phyloP scores from a whole-genome alignment of 2,329 filamentous ascomycete genomes.

The Aspergillus pseudoviridinutans region DNA sequence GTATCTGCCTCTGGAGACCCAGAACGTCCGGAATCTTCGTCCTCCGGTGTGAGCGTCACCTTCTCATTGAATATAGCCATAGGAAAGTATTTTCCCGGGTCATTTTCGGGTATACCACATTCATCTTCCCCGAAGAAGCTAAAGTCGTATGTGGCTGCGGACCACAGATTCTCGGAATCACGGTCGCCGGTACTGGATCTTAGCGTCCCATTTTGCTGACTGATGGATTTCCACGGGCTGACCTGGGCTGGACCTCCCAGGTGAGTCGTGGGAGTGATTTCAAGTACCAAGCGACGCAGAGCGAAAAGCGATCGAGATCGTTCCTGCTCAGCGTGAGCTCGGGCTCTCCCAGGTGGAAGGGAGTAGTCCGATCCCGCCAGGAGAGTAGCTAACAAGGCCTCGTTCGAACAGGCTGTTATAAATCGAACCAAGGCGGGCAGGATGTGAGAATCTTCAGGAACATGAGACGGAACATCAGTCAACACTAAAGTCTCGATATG shows the following conservation, averaged over 20 bases:
- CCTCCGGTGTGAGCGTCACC: constrained; percentile 37
- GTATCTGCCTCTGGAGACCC: constrained; percentile 12
- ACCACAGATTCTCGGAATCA: constrained; percentile 58
- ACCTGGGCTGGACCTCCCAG: constrained; percentile 8
- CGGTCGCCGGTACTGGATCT: constrained; percentile 57
- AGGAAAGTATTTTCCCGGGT: constrained; percentile 43
- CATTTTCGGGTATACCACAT: constrained; percentile 47
- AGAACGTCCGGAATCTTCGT: constrained; percentile 23
- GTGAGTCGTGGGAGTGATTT: constrained; percentile 42
- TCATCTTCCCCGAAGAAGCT: constrained; percentile 59
- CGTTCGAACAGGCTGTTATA: constrained; percentile 54
- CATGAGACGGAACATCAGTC: constrained; percentile 51
- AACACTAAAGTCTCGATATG: constrained; percentile 53
- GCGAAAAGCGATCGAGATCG: constrained; percentile 52
- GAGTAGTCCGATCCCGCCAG: constrained; percentile 55
- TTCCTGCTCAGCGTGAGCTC: constrained; percentile 46
- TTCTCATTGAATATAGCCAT: constrained; percentile 43
- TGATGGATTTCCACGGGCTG: constrained; percentile 38
- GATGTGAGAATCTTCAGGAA: constrained; percentile 40
- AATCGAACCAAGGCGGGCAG: constrained; percentile 48
- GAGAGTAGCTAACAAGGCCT: constrained; percentile 49
- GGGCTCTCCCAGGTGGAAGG: constrained; percentile 54
- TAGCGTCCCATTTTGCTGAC: constrained; percentile 44
- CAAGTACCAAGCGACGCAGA: constrained; percentile 53
- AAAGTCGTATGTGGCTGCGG: constrained; percentile 57